Evolutionary conservation across 148 eudicot species (phyloP).

Genomic region (Simmondsia chinensis): DNA sequence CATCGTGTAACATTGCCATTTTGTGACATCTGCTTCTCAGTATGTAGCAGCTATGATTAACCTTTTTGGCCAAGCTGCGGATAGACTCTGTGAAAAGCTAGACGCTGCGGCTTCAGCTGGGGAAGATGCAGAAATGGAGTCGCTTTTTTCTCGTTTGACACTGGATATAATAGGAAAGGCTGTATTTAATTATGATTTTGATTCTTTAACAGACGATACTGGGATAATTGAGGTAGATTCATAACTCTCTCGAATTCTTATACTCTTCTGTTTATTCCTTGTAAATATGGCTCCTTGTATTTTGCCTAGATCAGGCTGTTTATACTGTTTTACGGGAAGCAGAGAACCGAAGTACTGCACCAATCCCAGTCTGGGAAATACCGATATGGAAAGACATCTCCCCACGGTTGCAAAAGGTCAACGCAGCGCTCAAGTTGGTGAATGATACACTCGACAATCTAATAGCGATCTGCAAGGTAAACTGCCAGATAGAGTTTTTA

Average conservation of each 20-base stretch:
- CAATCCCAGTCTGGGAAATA: slow-evolving; percentile 94
- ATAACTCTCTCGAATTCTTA: not conserved
- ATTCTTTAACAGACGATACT: slow-evolving; percentile 83
- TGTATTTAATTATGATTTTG: slow-evolving; percentile 90
- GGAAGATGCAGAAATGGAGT: slow-evolving; percentile 97
- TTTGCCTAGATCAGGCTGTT: slow-evolving; percentile 73
- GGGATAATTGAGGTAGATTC: slow-evolving; percentile 83
- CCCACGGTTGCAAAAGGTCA: slow-evolving; percentile 75
- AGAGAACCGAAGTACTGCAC: slow-evolving; percentile 80
- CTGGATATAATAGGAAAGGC: slow-evolving; percentile 97
- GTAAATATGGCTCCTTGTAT: slow-evolving; percentile 8
- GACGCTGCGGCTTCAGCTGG: slow-evolving; percentile 74
- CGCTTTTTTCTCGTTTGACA: slow-evolving; percentile 88
- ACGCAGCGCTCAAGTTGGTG: slow-evolving; percentile 74
- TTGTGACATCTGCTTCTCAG: no score
- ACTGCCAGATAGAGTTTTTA: slow-evolving; percentile 4
- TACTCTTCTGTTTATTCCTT: slow-evolving; percentile 5
- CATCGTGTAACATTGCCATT: no score
- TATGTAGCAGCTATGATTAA: slow-evolving; percentile 87
- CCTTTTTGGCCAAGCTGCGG: slow-evolving; percentile 81
- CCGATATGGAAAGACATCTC: slow-evolving; percentile 98
- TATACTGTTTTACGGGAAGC: slow-evolving; percentile 91
- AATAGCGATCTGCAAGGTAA: slow-evolving; percentile 91
- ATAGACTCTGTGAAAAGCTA: slow-evolving; percentile 80
- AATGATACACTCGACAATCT: slow-evolving; percentile 72